Evolutionary conservation across 1,139 yeast species (phyloP).

Genomic region (Debaryomycetaceae sp.): DNA sequence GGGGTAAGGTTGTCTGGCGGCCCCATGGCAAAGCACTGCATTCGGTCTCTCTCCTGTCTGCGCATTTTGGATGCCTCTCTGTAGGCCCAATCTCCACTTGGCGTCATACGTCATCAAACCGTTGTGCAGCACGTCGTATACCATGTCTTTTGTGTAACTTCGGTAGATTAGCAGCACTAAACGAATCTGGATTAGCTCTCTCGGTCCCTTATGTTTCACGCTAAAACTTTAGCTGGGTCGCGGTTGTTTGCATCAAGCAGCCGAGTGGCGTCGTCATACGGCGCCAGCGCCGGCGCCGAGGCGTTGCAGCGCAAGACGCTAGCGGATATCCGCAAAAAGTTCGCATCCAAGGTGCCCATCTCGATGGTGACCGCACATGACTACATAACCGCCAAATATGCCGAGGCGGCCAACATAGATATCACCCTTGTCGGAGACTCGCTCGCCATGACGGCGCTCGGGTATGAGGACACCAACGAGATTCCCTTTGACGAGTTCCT

Average conservation of each 20-base stretch:
- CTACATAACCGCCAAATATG: slow-evolving; percentile 68
- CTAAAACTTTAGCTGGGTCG: too few relatives aligned
- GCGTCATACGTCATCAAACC: too few relatives aligned
- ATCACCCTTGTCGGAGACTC: slow-evolving; percentile 86
- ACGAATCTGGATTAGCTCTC: too few relatives aligned
- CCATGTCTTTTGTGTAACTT: too few relatives aligned
- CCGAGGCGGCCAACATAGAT: slow-evolving; percentile 67
- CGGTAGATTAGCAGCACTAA: too few relatives aligned
- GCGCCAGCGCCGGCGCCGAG: neutral
- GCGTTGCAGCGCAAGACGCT: slow-evolving; percentile 18
- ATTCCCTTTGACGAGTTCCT: slow-evolving; percentile 73
- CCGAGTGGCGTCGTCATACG: slow-evolving; percentile 4
- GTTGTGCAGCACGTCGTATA: too few relatives aligned
- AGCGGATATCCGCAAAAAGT: slow-evolving; percentile 39
- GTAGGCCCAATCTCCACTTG: too few relatives aligned
- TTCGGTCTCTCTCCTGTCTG: too few relatives aligned
- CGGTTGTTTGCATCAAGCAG: slow-evolving; percentile 1
- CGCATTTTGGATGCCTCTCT: too few relatives aligned
- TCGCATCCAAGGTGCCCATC: slow-evolving; percentile 48
- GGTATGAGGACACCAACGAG: slow-evolving; percentile 74
- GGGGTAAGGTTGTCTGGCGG: too few relatives aligned
- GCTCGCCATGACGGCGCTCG: slow-evolving; percentile 85
- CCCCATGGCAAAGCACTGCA: too few relatives aligned
- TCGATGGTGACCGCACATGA: slow-evolving; percentile 87
- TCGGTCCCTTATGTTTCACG: too few relatives aligned